phyloP scores from a whole-genome alignment of 2,329 filamentous ascomycete genomes.

The Xylariomycetidae sp. region DNA sequence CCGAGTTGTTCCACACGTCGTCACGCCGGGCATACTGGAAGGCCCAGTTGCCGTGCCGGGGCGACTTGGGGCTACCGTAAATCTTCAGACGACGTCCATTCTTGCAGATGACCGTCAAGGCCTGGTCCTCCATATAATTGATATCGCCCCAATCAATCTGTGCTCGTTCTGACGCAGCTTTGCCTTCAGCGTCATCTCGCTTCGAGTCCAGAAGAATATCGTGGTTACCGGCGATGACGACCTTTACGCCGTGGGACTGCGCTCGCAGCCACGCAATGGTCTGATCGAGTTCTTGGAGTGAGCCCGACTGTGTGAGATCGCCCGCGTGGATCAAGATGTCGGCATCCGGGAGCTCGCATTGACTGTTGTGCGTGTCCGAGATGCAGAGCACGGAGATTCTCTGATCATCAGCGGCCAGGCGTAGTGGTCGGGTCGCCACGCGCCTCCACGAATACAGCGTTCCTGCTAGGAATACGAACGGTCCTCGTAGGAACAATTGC shows the following conservation, averaged over 20 bases:
- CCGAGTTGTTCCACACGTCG: conserved; percentile 18
- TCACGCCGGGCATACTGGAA: conserved; percentile 34
- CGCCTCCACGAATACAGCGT: conserved; percentile 13
- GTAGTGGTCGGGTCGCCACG: no score
- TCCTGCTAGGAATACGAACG: conserved; percentile 8
- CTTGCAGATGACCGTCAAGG: conserved; percentile 17
- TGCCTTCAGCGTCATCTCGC: conserved; percentile 13
- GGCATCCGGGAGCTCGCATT: conserved; percentile 32
- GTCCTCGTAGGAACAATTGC: conserved; percentile 11
- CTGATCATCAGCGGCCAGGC: conserved; percentile 8
- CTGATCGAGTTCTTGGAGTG: conserved; percentile 33
- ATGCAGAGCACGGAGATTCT: conserved; percentile 32
- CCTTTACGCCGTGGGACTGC: conserved; percentile 37
- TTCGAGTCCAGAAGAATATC: conserved; percentile 30
- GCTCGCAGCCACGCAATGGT: conserved; percentile 36
- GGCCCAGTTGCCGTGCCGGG: conserved; percentile 31
- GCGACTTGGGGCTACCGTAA: conserved; percentile 32
- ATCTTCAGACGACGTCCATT: conserved; percentile 28
- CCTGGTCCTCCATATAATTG: conserved; percentile 27
- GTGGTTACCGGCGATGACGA: conserved; percentile 44
- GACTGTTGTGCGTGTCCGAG: conserved; percentile 40
- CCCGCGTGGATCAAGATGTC: conserved; percentile 45
- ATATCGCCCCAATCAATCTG: conserved; percentile 28
- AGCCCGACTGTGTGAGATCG: conserved; percentile 42
- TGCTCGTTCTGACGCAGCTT: conserved; percentile 9